A percentile compares a stretch with the other conserved stretches of the same genome.
These are phyloP conservation scores for Arctium lappa DNA, from an alignment of 129 eudicot species.

Conservation along the genomic window DNA sequence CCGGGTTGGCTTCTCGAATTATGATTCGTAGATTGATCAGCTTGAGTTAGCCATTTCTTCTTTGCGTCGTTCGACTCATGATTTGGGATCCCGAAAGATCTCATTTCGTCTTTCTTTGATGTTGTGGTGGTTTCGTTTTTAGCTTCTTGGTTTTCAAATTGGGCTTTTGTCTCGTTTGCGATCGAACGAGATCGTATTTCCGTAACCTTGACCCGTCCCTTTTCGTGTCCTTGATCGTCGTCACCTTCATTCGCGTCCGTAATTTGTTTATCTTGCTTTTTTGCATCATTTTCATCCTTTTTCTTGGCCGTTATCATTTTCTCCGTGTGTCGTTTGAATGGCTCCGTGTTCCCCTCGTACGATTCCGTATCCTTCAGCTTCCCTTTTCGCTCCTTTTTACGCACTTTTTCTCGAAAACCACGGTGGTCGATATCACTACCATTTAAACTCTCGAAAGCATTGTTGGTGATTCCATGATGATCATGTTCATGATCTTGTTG, in stretches of 20 bases:
- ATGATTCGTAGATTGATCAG: conserved; percentile 47
- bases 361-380: conserved; percentile 27
- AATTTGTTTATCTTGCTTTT: background rate
- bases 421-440: background rate
- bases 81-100: conserved; percentile 40
- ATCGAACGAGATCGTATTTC: background rate
- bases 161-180: conserved; percentile 5
- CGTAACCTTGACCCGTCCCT: conserved; percentile 33
- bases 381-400: conserved; percentile 31
- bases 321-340: conserved; percentile 30
- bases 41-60: conserved; percentile 57
- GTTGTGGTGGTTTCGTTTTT: background rate
- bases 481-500: background rate
- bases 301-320: conserved; percentile 8
- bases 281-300: background rate
- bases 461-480: conserved; percentile 3
- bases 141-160: conserved; percentile 6
- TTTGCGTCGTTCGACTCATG: conserved; percentile 48
- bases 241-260: background rate
- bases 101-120: conserved; percentile 1
- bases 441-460: background rate
- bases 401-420: conserved; percentile 13
- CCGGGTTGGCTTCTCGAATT: conserved; percentile 28
- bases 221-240: conserved; percentile 10
- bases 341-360: conserved; percentile 39